Conservation (phyloP, 352 stramenopile genomes). For the Pythium scleroteichum region DNA sequence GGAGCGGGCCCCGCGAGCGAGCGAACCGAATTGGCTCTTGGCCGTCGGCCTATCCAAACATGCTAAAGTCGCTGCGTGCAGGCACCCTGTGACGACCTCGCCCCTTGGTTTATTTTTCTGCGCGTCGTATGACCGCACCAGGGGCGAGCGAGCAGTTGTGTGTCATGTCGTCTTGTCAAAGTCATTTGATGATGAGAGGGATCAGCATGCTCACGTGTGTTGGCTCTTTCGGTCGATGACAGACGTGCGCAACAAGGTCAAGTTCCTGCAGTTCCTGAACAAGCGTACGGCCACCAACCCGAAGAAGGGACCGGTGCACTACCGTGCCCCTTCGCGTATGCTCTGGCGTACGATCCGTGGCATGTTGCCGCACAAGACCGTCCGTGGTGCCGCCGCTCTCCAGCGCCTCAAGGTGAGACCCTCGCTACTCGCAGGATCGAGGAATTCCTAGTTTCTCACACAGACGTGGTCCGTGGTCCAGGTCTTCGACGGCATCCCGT, state of each 20-base stretch:
- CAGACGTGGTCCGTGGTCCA: too few relatives aligned
- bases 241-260: slow-evolving; percentile 96
- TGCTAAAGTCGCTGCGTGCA: slow-evolving; percentile 92
- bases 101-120: slow-evolving; percentile 13
- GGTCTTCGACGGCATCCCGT: slow-evolving; percentile 98
- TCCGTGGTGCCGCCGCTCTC: slow-evolving; percentile 94
- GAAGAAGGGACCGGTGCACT: slow-evolving; percentile 96
- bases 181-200: slow-evolving; percentile 20
- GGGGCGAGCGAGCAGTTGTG: slow-evolving; percentile 36
- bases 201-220: slow-evolving; percentile 17
- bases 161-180: slow-evolving; percentile 74
- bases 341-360: slow-evolving; percentile 92
- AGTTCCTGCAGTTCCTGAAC: slow-evolving; percentile 98
- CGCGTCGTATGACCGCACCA: background rate
- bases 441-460: too few relatives aligned
- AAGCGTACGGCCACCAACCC: slow-evolving; percentile 99
- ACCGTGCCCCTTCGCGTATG: slow-evolving; percentile 96
- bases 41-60: slow-evolving; percentile 56
- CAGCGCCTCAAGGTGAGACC: slow-evolving; percentile 92
- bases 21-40: background rate
- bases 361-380: slow-evolving; percentile 99
- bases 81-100: slow-evolving; percentile 57
- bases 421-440: too few relatives aligned
- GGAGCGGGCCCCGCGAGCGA: too few relatives aligned
- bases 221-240: slow-evolving; percentile 29